Conservation (phyloP, 495 filamentous ascomycete species). For the Lophium mytilinum region DNA sequence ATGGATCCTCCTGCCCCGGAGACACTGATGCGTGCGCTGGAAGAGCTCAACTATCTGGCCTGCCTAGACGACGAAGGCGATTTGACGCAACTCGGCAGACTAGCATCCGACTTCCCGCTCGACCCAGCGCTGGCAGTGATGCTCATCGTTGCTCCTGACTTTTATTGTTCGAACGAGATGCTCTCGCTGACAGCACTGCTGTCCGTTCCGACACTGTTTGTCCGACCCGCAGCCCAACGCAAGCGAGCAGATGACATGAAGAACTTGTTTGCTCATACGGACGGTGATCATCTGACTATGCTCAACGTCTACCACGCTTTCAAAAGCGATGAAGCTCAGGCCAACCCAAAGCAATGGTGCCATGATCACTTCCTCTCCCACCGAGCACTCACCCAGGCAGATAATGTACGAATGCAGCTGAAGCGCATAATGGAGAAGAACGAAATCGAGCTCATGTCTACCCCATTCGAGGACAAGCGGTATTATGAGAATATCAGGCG, state of each 20-base stretch:
- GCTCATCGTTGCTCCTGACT: conserved; percentile 94
- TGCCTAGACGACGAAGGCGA: conserved; percentile 96
- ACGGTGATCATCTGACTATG: conserved; percentile 92
- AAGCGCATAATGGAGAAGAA: conserved; percentile 93
- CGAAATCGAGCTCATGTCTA: conserved; percentile 76
- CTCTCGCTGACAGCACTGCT: conserved; percentile 90
- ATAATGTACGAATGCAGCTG: conserved; percentile 86
- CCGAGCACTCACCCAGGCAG: conserved; percentile 80
- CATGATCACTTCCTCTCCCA: conserved; percentile 94
- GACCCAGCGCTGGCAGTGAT: conserved; percentile 95
- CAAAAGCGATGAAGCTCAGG: conserved; percentile 64
- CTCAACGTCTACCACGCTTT: conserved; percentile 98
- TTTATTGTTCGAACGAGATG: conserved; percentile 98
- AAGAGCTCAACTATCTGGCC: conserved; percentile 95
- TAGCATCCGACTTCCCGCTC: conserved; percentile 92
- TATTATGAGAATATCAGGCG: conserved; percentile 97
- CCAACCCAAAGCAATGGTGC: conserved; percentile 81
- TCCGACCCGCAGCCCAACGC: conserved; percentile 71
- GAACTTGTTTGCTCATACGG: conserved; percentile 78
- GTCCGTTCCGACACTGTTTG: conserved; percentile 90
- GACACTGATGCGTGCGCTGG: conserved; percentile 95
- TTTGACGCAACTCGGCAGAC: conserved; percentile 71
- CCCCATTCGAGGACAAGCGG: conserved; percentile 86
- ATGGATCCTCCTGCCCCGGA: conserved; percentile 99
- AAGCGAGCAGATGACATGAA: conserved; percentile 99